Evolutionary conservation across 331 rosid species (phyloP), one percentile per base, ranked within the genome.

Genomic region (Stylosanthes scabra): DNA sequence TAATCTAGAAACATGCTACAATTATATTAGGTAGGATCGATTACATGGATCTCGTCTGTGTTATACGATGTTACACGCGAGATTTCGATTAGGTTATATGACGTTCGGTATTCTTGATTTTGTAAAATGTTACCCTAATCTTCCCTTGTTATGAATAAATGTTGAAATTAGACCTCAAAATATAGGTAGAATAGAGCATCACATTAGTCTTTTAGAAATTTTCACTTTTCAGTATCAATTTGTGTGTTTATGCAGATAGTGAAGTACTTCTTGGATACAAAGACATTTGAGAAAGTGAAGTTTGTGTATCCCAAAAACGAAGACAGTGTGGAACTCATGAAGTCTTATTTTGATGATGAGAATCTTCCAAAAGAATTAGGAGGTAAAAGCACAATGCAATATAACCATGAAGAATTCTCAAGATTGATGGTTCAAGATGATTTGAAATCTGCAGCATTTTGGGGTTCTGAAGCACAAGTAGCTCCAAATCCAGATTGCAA

Each of bases 311-410:
- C 96, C 11, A 89, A 88, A 61, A 67, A 84, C 46, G 84, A 80
- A 49, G 90, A 88, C 15, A 89, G 97, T 27, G 89, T 86, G 37
- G 96, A 94, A 72, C 88, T 94, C 58, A 94, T 89, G 98, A 83
- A 71, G 66, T 88, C 92, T 3, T 85, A 84, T 62, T 94, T 89
- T 47, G 97, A 93, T 4, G 93, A 86, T 84, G 91, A 91, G 52
- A 94, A 94, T 77, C 97, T 91, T 68, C 96, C 97, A 6, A 79
- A 65, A 3, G 90, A 85, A 75, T 86, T 88, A 73, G 97, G 97
- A 75, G 97, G 97, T 62, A 87, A 83, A 74, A 94, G 97, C 74
- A 67, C 55, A 34, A 57, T 91, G 79, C 72, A 77, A 31, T 91
- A 93, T 70, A 82, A 89, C 80, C 90, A 86, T 2, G 94, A 91